These are phyloP conservation scores for Boletus barrowsii DNA, from an alignment of 768 basidiomycete species.

Conservation along the genomic window DNA sequence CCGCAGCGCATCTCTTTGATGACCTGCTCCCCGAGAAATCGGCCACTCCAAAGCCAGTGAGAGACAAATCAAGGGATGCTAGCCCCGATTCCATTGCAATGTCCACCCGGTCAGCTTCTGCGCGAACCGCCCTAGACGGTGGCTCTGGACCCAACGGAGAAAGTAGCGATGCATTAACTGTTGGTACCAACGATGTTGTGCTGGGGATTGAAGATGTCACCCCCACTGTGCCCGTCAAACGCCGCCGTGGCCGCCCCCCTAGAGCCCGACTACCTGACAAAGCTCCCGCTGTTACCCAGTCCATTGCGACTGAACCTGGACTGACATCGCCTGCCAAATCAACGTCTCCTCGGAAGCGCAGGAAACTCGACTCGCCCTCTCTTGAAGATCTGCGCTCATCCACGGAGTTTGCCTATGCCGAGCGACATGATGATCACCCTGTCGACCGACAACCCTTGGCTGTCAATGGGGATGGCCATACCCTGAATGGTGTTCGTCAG, in stretches of 20 bases:
- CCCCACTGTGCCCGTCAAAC: constrained; percentile 25
- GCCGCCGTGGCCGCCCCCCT: constrained; percentile 32
- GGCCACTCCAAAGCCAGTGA: constrained; percentile 19
- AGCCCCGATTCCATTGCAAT: constrained; percentile 15
- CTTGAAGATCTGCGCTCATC: constrained; percentile 20
- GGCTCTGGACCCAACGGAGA: constrained; percentile 9
- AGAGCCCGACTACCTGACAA: constrained; percentile 21
- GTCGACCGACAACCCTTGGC: background rate
- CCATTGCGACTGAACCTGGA: constrained; percentile 6
- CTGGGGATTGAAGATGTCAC: constrained; percentile 5
- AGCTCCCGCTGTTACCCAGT: background rate
- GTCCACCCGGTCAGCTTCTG: constrained; percentile 21
- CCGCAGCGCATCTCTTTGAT: constrained; percentile 33
- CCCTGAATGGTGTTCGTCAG: constrained; percentile 14
- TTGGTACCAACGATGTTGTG: background rate
- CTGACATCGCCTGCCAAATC: constrained; percentile 16
- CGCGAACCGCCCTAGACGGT: constrained; percentile 12
- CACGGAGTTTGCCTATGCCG: background rate
- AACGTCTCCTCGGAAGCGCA: constrained; percentile 41
- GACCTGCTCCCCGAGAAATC: constrained; percentile 20
- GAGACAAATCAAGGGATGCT: constrained; percentile 11
- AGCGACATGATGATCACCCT: constrained; percentile 4
- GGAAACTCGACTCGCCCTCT: constrained; percentile 39
- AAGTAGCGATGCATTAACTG: constrained; percentile 6
- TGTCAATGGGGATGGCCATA: constrained; percentile 15